A percentile compares a stretch with the other conserved stretches of the same genome.
phyloP scores from a whole-genome alignment of 2,329 filamentous ascomycete species.

The Triangularia setosa region DNA sequence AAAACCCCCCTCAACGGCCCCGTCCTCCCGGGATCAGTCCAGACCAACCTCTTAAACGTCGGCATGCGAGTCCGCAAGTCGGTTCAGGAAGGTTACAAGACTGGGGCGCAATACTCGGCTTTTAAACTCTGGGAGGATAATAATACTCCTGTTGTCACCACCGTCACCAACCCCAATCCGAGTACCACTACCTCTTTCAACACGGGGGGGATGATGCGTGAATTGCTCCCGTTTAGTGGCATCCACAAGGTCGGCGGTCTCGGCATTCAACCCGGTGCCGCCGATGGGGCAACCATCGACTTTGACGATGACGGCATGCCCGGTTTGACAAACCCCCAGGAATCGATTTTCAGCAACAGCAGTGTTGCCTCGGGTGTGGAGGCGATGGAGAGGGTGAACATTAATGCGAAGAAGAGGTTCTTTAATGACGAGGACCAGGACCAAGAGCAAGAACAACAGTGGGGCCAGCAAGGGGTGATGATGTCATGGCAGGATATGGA shows the following conservation, averaged over 20 bases:
- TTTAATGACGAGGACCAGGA: constrained; percentile 42
- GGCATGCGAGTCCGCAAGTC: constrained; percentile 94
- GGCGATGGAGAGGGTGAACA: constrained; percentile 13
- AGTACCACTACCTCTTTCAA: constrained; percentile 5
- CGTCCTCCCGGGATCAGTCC: constrained; percentile 59
- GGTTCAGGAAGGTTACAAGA: constrained; percentile 92
- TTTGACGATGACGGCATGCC: constrained; percentile 2
- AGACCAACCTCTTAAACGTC: constrained; percentile 81
- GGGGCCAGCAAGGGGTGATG: constrained; percentile 22
- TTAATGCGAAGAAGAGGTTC: constrained; percentile 44
- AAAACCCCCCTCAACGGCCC: constrained; percentile 36
- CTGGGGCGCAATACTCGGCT: constrained; percentile 47
- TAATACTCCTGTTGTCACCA: constrained; percentile 17
- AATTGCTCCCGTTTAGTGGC: constrained; percentile 77
- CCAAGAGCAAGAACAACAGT: constrained; percentile 21
- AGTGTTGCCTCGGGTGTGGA: constrained; percentile 23
- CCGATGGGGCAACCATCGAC: constrained; percentile 24
- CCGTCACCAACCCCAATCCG: constrained; percentile 5
- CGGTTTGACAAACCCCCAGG: constrained; percentile 46
- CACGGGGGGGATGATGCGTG: constrained; percentile 39
- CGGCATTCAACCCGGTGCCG: constrained; percentile 49
- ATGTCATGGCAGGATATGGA: constrained; percentile 36
- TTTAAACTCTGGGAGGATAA: constrained; percentile 51
- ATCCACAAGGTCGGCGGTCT: constrained; percentile 71
- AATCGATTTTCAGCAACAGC: constrained; percentile 41